These are phyloP conservation scores for Galerina marginata DNA, from an alignment of 768 basidiomycete species.

Conservation along the genomic window DNA sequence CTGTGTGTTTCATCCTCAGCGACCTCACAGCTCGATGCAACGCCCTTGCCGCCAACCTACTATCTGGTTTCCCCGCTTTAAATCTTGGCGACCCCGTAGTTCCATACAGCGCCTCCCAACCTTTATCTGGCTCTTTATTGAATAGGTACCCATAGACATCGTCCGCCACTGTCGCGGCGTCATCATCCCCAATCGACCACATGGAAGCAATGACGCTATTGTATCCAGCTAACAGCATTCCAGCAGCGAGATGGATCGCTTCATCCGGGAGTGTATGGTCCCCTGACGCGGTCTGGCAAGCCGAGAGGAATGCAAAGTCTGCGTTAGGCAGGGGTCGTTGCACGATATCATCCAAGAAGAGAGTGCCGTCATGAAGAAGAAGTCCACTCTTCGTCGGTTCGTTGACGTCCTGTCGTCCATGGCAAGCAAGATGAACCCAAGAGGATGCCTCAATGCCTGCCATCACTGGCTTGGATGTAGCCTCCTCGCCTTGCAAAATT, in stretches of 20 bases:
- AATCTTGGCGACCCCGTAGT: too few species aligned
- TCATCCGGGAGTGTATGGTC: conserved; percentile 34
- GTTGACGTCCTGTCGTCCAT: conserved; percentile 31
- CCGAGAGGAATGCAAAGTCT: conserved; percentile 44
- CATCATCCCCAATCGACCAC: conserved; percentile 41
- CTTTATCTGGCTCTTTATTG: neutral
- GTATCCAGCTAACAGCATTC: conserved; percentile 38
- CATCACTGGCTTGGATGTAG: conserved; percentile 19
- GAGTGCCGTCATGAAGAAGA: conserved; percentile 22
- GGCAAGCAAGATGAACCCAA: conserved; percentile 41
- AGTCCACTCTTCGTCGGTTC: conserved; percentile 31
- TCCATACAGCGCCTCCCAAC: neutral
- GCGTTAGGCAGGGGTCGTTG: conserved; percentile 14
- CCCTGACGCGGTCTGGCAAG: conserved; percentile 44
- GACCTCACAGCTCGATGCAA: conserved; percentile 20
- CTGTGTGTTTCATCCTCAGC: conserved; percentile 6
- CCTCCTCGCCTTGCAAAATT: conserved; percentile 10
- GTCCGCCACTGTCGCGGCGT: conserved; percentile 34
- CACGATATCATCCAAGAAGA: conserved; percentile 18
- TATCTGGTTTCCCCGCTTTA: neutral
- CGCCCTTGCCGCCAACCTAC: conserved; percentile 18
- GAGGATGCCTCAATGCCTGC: conserved; percentile 16
- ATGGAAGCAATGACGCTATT: conserved; percentile 40
- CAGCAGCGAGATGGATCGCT: conserved; percentile 42
- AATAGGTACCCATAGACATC: conserved; percentile 32